These are phyloP conservation scores for Tetrahymena malaccensis DNA, from an alignment of 73 alveolate genomes.

Conservation along the genomic window DNA sequence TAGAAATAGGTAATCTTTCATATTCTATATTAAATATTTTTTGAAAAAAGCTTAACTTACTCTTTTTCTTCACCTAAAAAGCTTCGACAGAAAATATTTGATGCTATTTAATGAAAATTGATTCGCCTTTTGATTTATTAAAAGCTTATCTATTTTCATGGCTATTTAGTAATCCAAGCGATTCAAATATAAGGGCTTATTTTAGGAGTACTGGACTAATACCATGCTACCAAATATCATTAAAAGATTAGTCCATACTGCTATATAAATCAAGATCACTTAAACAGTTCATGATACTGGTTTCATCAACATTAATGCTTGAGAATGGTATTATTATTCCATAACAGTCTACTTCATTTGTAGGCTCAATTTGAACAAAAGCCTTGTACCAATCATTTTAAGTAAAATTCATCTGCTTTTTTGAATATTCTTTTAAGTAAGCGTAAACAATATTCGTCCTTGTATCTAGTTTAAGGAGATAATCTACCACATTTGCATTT, in stretches of 20 bases:
- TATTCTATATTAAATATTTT: not conserved
- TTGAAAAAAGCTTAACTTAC: not conserved
- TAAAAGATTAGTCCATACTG: not conserved
- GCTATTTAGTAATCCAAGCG: not conserved
- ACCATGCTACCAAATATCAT: not conserved
- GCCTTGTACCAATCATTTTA: not conserved
- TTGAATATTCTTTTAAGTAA: not conserved
- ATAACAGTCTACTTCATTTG: not conserved
- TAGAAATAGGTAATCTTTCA: not conserved
- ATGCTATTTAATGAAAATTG: not conserved
- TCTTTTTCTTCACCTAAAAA: not conserved
- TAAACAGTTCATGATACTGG: not conserved
- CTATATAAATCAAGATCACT: not conserved
- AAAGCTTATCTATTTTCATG: not conserved
- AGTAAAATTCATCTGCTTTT: not conserved
- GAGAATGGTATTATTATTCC: not conserved
- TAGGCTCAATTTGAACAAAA: not conserved
- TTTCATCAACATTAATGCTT: not conserved
- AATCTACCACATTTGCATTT: not conserved
- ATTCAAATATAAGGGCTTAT: not conserved
- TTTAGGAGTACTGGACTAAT: not conserved
- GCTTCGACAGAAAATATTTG: not conserved
- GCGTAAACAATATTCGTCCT: not conserved
- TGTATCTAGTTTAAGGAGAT: not conserved
- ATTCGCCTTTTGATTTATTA: not conserved